Conservation (phyloP, 2,329 filamentous ascomycete genomes). For the Talaromyces sp. region DNA sequence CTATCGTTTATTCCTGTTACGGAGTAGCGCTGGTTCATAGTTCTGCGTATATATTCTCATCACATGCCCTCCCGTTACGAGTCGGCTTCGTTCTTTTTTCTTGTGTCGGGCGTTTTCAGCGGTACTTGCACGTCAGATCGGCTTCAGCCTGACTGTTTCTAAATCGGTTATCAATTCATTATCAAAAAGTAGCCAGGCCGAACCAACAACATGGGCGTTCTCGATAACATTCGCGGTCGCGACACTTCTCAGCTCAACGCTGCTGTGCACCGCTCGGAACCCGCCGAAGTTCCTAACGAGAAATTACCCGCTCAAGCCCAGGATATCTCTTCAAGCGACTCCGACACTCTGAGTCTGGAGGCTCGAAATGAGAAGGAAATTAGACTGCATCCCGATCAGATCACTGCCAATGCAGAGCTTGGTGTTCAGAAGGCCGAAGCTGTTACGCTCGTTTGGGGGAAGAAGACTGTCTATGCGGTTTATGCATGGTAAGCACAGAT, state of each 20-base stretch:
- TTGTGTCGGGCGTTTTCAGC: neutral
- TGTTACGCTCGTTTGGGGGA: slow-evolving; percentile 40
- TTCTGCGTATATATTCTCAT: neutral
- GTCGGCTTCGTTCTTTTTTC: neutral
- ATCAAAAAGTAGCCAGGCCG: neutral
- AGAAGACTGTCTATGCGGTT: slow-evolving; percentile 32
- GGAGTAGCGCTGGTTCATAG: neutral
- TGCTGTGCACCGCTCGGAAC: neutral
- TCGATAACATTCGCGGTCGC: slow-evolving; percentile 14
- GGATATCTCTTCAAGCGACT: slow-evolving; percentile 20
- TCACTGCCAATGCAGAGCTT: slow-evolving; percentile 27
- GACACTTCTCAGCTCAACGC: slow-evolving; percentile 16
- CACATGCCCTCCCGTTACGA: neutral
- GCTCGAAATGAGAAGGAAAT: slow-evolving; percentile 30
- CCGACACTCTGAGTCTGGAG: slow-evolving; percentile 27
- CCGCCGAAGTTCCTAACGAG: slow-evolving; percentile 3
- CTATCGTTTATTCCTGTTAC: neutral
- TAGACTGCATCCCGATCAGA: slow-evolving; percentile 22
- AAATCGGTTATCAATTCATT: neutral
- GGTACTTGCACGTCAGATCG: neutral
- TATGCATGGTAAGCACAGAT: slow-evolving; percentile 31
- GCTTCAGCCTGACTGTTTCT: neutral
- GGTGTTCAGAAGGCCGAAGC: slow-evolving; percentile 45
- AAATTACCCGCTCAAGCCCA: slow-evolving; percentile 11
- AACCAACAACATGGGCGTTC: slow-evolving; percentile 12